Percentiles rank a stretch among this genome's conserved stretches.
Conservation (phyloP, 306 rosid genomes). For the Casuarina cunninghamiana region DNA sequence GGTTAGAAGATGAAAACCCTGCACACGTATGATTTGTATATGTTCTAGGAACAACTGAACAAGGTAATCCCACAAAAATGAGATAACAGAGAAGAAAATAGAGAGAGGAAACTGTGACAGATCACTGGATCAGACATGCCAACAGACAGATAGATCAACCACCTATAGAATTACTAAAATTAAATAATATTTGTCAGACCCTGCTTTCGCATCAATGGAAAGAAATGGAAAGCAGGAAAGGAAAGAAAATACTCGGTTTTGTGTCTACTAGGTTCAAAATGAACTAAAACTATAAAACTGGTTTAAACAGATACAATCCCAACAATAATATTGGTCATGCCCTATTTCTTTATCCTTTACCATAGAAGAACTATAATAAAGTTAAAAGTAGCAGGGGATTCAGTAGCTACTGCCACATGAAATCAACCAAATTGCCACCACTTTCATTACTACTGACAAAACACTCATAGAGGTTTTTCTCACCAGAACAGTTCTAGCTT, state of each 20-base stretch:
- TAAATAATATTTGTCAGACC: not conserved
- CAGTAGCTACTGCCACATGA: not conserved
- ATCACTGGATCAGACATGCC: not conserved
- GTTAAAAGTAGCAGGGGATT: not conserved
- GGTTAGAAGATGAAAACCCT: slow-evolving; percentile 22
- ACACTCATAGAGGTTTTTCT: not conserved
- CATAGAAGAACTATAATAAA: not conserved
- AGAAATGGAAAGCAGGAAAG: slow-evolving; percentile 3
- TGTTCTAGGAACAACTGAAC: slow-evolving; percentile 6
- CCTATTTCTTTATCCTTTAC: not conserved
- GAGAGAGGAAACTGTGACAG: not conserved
- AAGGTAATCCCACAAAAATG: not conserved
- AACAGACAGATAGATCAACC: not conserved
- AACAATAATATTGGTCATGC: not conserved
- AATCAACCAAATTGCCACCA: not conserved
- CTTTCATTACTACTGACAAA: not conserved
- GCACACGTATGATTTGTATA: not conserved
- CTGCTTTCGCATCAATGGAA: not conserved
- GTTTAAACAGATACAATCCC: not conserved
- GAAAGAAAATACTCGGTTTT: not conserved
- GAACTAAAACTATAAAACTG: not conserved
- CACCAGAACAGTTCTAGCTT: not conserved
- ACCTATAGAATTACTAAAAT: not conserved
- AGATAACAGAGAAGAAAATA: not conserved
- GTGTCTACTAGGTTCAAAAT: not conserved